Base-by-base conservation (phyloP, 2,329 filamentous ascomycete genomes). In the Elsinoe fawcettii region DNA sequence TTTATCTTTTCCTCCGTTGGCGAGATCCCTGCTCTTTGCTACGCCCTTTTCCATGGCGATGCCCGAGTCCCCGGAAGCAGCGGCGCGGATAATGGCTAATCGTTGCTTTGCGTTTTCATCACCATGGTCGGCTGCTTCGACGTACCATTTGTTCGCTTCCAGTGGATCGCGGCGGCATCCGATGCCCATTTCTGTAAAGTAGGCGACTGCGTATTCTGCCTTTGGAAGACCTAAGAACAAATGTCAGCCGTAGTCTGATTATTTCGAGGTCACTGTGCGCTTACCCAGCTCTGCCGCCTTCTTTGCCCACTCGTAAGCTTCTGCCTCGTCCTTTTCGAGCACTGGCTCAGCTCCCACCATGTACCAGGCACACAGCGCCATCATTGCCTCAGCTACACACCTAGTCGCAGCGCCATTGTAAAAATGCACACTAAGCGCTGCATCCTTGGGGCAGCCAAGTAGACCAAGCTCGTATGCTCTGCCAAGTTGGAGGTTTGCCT, bases 361-460 rank as follows among this genome's bases (percentile, higher is more conserved):
- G 71, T 97, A 99, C 93, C 93, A 99, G 9, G 93, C 93, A 72
- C 93, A 99, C 7, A 99, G 78, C 3, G 92, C 92, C 91, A 99
- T 96, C 90, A 97, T 97, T 49, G 90, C 92, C 49, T 84, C 81
- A 0, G 90, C 79, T 66, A 96, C 87, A 1, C 89, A 90, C 46
- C 81, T 79, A 66, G 95, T 88, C 2, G 93, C 93, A 11, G 93
- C 92, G 23, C 85, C 86, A 1, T 92, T 99, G 74, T 99, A 99
- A 69, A 96, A 99, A 71, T 99, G 93, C 8, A 99, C 90, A 62
- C 90, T 96, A 55, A 99, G 77, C 1, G 91, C 90, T 1, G 93
- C 90, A 69, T 99, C 93, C 55, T 85, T 84, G 1, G 93, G 93
- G 67, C 93, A 99, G 63, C 82, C 84, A 58, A 97, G 78, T 61